Evolutionary conservation across 169 alveolate genomes (phyloP).

Genomic region (Eimeria sp.): DNA sequence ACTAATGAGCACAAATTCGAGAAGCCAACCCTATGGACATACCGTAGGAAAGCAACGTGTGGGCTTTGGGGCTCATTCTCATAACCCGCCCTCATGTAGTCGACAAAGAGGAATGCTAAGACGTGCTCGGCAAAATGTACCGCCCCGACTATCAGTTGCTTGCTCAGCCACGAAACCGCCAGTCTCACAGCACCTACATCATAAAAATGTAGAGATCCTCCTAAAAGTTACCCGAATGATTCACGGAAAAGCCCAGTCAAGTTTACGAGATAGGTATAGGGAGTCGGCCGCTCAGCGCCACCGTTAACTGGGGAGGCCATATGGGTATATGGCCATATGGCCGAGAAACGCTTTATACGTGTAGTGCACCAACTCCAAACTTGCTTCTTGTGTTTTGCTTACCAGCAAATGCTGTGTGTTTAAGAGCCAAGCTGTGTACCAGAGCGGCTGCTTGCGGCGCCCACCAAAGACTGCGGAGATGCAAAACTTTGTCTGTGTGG

Average conservation of each 20-base stretch:
- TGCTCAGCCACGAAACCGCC: slow-evolving; percentile 66
- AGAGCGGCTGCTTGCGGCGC: slow-evolving; percentile 72
- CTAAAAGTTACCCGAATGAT: background rate
- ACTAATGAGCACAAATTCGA: background rate
- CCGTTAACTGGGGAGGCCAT: background rate
- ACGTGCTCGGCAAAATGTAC: slow-evolving; percentile 76
- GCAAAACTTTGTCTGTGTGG: slow-evolving; percentile 39
- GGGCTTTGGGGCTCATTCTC: slow-evolving; percentile 77
- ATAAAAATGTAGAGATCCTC: background rate
- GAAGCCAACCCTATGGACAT: background rate
- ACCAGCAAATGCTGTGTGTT: slow-evolving; percentile 59
- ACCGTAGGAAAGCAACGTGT: slow-evolving; percentile 79
- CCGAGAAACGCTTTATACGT: background rate
- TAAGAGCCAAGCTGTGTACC: slow-evolving; percentile 67
- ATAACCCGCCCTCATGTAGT: slow-evolving; percentile 59
- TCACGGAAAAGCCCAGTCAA: background rate
- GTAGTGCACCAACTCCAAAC: background rate
- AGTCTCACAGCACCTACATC: slow-evolving; percentile 57
- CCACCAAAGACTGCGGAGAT: slow-evolving; percentile 79
- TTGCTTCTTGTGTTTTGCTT: background rate
- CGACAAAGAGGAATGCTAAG: slow-evolving; percentile 66
- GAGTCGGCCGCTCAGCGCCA: background rate
- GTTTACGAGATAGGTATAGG: background rate
- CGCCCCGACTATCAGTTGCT: slow-evolving; percentile 68
- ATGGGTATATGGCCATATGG: background rate